These are phyloP conservation scores for Exophiala lecanii-corni DNA, from an alignment of 2,329 filamentous ascomycete species.

Conservation along the genomic window DNA sequence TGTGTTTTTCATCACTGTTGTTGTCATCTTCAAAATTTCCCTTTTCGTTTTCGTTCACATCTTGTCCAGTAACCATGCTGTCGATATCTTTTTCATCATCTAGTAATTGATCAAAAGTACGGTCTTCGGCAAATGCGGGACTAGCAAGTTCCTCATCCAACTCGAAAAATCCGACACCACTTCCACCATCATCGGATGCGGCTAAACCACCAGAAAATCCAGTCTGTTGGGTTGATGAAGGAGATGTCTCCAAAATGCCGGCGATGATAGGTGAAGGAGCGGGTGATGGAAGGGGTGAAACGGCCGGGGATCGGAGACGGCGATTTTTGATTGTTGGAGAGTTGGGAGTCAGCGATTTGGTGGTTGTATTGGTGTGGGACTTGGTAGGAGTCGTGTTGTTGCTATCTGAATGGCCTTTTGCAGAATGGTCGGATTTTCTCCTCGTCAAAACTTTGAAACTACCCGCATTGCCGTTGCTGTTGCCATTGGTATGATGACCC, in stretches of 20 bases:
- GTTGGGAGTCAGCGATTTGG: neutral
- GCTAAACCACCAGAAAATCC: slow-evolving; percentile 15
- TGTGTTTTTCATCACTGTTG: neutral
- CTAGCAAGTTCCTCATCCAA: slow-evolving; percentile 26
- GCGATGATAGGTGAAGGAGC: slow-evolving; percentile 14
- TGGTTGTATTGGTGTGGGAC: neutral
- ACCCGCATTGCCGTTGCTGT: neutral
- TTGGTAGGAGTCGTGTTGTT: neutral
- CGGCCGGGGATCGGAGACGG: slow-evolving; percentile 11
- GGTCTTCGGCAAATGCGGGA: slow-evolving; percentile 16
- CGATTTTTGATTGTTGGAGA: slow-evolving; percentile 6
- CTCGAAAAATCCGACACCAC: slow-evolving; percentile 26
- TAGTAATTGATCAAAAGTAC: slow-evolving; percentile 5
- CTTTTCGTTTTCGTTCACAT: slow-evolving; percentile 3
- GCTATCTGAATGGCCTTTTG: neutral
- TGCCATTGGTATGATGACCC: neutral
- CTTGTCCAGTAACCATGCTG: neutral
- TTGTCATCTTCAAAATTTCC: slow-evolving; percentile 4
- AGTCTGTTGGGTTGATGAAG: slow-evolving; percentile 1
- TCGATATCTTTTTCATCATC: slow-evolving; percentile 4
- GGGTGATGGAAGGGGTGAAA: slow-evolving; percentile 18
- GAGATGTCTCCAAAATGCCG: slow-evolving; percentile 9
- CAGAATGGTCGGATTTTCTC: neutral
- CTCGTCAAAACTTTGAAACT: too few species aligned
- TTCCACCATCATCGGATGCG: slow-evolving; percentile 14